These are phyloP conservation scores for Coleophoma cylindrospora DNA, from an alignment of 2,329 filamentous ascomycete species.

Conservation along the genomic window DNA sequence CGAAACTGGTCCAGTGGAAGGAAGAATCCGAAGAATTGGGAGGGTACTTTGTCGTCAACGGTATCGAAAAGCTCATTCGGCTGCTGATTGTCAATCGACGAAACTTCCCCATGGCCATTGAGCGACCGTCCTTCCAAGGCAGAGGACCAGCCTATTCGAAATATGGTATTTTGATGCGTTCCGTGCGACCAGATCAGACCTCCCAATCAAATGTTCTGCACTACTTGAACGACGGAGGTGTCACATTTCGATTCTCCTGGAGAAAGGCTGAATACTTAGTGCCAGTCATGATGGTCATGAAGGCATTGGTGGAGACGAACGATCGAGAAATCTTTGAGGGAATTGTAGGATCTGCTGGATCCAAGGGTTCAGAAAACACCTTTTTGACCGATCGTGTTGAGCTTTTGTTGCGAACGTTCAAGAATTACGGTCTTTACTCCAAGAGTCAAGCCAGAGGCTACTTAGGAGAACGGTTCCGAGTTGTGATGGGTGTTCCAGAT, in stretches of 20 bases:
- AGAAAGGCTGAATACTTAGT: slow-evolving; percentile 96
- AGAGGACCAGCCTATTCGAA: slow-evolving; percentile 84
- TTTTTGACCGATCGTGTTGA: slow-evolving; percentile 95
- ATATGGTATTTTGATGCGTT: slow-evolving; percentile 86
- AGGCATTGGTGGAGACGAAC: slow-evolving; percentile 92
- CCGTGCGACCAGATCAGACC: slow-evolving; percentile 92
- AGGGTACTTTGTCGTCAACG: slow-evolving; percentile 96
- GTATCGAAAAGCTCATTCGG: slow-evolving; percentile 93
- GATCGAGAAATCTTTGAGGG: slow-evolving; percentile 94
- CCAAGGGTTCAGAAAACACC: slow-evolving; percentile 77
- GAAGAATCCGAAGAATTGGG: slow-evolving; percentile 96
- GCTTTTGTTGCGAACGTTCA: slow-evolving; percentile 87
- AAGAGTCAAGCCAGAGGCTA: slow-evolving; percentile 79
- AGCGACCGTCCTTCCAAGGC: slow-evolving; percentile 82
- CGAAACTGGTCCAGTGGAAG: slow-evolving; percentile 76
- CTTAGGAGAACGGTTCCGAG: slow-evolving; percentile 84
- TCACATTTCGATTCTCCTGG: slow-evolving; percentile 97
- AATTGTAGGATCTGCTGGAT: slow-evolving; percentile 73
- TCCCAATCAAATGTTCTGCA: slow-evolving; percentile 97
- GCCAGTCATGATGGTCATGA: slow-evolving; percentile 93
- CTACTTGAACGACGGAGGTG: slow-evolving; percentile 91
- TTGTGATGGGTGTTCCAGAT: slow-evolving; percentile 78
- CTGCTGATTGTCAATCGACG: slow-evolving; percentile 84
- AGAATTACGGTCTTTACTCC: slow-evolving; percentile 79
- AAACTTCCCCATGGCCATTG: slow-evolving; percentile 94